Evolutionary conservation across 768 basidiomycete species (phyloP).

Genomic region (Rubroboletus satanas): DNA sequence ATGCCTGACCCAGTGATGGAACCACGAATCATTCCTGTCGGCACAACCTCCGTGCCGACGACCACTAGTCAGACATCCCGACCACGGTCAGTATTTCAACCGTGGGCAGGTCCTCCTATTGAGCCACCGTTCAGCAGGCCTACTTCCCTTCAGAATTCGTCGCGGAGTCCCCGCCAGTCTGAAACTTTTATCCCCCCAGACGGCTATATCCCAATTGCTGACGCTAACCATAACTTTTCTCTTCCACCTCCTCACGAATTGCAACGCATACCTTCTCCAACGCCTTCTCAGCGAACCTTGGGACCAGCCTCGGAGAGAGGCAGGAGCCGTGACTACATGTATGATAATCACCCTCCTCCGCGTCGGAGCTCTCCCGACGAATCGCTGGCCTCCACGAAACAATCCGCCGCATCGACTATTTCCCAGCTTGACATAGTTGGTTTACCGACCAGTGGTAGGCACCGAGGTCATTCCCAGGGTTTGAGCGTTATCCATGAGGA

Average conservation of each 20-base stretch:
- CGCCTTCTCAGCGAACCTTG: constrained; percentile 24
- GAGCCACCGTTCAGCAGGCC: constrained; percentile 15
- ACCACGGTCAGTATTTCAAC: constrained; percentile 12
- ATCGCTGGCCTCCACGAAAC: constrained; percentile 27
- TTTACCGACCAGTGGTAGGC: constrained; percentile 16
- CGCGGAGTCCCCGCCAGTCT: constrained; percentile 6
- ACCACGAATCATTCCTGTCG: constrained; percentile 10
- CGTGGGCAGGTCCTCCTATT: constrained; percentile 16
- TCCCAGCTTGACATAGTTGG: constrained; percentile 33
- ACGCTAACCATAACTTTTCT: constrained; percentile 35
- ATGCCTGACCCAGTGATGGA: constrained; percentile 14
- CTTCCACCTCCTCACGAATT: constrained; percentile 54
- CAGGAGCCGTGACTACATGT: constrained; percentile 23
- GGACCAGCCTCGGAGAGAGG: constrained; percentile 19
- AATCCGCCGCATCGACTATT: constrained; percentile 28
- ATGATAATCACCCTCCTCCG: constrained; percentile 13
- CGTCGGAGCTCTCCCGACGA: constrained; percentile 29
- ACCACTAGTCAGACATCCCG: constrained; percentile 16
- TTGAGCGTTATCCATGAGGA: constrained; percentile 34
- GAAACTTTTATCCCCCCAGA: constrained; percentile 41
- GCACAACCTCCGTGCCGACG: constrained; percentile 7
- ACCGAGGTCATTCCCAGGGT: constrained; percentile 22
- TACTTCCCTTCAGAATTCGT: constrained; percentile 20
- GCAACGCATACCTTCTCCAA: constrained; percentile 29
- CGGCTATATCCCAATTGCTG: constrained; percentile 46